These are phyloP conservation scores for Pittosporum tobira DNA, from an alignment of 129 eudicot species.

Conservation along the genomic window DNA sequence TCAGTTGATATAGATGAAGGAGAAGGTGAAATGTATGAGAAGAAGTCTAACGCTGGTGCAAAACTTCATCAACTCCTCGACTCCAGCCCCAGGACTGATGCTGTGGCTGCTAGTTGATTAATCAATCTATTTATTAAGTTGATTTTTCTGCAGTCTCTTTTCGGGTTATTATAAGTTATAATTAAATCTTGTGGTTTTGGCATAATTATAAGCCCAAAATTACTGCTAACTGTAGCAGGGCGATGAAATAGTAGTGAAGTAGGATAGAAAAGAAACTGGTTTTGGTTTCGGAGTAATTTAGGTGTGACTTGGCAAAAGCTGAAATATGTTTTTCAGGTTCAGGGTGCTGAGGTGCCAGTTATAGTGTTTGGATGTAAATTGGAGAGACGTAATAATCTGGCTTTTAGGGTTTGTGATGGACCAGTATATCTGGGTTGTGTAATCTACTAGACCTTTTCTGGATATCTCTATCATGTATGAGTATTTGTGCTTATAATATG, in stretches of 20 bases:
- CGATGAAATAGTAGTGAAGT: conserved; percentile 17
- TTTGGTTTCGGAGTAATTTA: too few species aligned
- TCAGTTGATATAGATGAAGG: conserved; percentile 34
- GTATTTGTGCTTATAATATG: too few species aligned
- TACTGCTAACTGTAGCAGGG: conserved; percentile 54
- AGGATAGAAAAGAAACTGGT: too few species aligned
- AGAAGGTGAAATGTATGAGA: conserved; percentile 45
- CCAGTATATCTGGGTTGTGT: conserved; percentile 9
- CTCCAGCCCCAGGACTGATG: conserved; percentile 56
- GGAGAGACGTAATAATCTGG: conserved; percentile 10
- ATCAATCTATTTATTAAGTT: too few species aligned
- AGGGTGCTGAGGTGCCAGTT: too few species aligned
- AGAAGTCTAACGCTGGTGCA: conserved; percentile 44
- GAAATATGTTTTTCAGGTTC: too few species aligned
- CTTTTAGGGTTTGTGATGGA: conserved; percentile 7
- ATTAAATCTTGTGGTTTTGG: conserved; percentile 45
- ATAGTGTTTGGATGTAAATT: too few species aligned
- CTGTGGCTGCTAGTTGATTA: conserved; percentile 77
- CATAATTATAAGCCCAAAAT: conserved; percentile 50
- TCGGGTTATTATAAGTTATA: conserved; percentile 12
- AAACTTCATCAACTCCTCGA: conserved; percentile 74
- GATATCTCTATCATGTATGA: too few species aligned
- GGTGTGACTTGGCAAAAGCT: too few species aligned
- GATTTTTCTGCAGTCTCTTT: neutral
- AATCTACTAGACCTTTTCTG: neutral